Conservation (phyloP, 169 alveolate genomes). For the Plasmodium berghei region DNA sequence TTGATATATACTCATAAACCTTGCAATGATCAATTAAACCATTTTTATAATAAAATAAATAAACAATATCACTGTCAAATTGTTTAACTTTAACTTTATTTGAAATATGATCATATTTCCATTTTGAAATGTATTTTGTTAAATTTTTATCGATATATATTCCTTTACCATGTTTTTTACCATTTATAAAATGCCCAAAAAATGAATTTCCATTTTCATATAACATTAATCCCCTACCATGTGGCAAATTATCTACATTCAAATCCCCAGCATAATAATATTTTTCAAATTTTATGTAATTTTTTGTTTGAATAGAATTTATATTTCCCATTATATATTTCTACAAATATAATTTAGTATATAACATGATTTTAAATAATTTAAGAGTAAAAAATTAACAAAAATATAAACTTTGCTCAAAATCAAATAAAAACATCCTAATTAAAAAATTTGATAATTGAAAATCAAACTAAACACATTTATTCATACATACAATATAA, state of each 20-base stretch:
- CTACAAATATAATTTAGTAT: neutral
- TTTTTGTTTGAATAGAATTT: neutral
- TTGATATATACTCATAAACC: neutral
- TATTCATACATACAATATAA: too few relatives aligned
- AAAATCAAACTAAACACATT: too few relatives aligned
- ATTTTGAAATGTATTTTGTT: slow-evolving; percentile 39
- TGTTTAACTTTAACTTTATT: slow-evolving; percentile 16
- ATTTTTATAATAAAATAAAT: slow-evolving; percentile 17
- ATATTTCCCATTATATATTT: slow-evolving; percentile 27
- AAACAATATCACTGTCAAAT: slow-evolving; percentile 17
- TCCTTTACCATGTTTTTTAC: slow-evolving; percentile 54
- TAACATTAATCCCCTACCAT: slow-evolving; percentile 52
- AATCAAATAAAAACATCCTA: too few relatives aligned
- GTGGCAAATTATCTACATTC: slow-evolving; percentile 11
- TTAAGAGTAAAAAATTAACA: neutral
- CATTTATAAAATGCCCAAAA: slow-evolving; percentile 31
- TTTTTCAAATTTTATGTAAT: neutral
- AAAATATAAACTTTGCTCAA: too few relatives aligned
- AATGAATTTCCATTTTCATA: slow-evolving; percentile 45
- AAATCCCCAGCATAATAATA: slow-evolving; percentile 37
- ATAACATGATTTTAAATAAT: too few relatives aligned
- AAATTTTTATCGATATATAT: slow-evolving; percentile 25
- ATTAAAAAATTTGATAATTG: too few relatives aligned
- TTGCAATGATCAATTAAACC: slow-evolving; percentile 12
- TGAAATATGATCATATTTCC: slow-evolving; percentile 18